phyloP scores from a whole-genome alignment of 2,329 filamentous ascomycete species.

The Aspergillus cejpii region DNA sequence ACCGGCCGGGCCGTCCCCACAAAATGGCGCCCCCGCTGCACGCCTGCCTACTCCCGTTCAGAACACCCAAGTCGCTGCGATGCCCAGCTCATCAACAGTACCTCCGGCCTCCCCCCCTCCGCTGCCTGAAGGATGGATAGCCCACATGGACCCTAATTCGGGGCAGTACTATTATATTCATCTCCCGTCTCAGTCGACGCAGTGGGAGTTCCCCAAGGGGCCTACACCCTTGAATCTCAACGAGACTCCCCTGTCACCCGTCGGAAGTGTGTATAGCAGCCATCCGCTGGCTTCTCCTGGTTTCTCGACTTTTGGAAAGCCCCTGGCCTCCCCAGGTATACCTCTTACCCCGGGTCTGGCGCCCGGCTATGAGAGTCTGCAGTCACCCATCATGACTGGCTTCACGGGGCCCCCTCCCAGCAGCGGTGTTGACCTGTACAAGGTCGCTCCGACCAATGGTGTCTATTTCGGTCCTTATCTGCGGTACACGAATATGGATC shows the following conservation, averaged over 20 bases:
- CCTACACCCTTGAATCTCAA: constrained; percentile 84
- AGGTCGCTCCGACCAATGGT: constrained; percentile 84
- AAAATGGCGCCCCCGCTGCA: constrained; percentile 30
- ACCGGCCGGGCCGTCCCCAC: constrained; percentile 34
- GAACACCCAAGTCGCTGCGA: constrained; percentile 23
- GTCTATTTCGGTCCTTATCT: constrained; percentile 98
- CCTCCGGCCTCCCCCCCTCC: constrained; percentile 81
- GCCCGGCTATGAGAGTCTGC: constrained; percentile 77
- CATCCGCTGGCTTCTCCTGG: constrained; percentile 66
- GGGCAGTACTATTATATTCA: constrained; percentile 99
- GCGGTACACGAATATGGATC: constrained; percentile 93
- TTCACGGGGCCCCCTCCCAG: constrained; percentile 84
- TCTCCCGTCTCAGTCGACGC: constrained; percentile 85
- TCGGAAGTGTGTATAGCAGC: constrained; percentile 63
- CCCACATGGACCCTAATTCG: constrained; percentile 88
- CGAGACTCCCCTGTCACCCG: constrained; percentile 73
- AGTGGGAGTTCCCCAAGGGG: constrained; percentile 98
- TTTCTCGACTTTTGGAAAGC: constrained; percentile 48
- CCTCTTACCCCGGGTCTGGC: constrained; percentile 75
- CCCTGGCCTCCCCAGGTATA: constrained; percentile 71
- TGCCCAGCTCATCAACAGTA: constrained; percentile 40
- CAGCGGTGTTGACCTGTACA: constrained; percentile 89
- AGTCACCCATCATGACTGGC: constrained; percentile 68
- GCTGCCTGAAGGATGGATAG: constrained; percentile 95
- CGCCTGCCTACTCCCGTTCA: constrained; percentile 11